Evolutionary conservation across 768 basidiomycete species (phyloP).

Genomic region (Boletus pseudopeckii): DNA sequence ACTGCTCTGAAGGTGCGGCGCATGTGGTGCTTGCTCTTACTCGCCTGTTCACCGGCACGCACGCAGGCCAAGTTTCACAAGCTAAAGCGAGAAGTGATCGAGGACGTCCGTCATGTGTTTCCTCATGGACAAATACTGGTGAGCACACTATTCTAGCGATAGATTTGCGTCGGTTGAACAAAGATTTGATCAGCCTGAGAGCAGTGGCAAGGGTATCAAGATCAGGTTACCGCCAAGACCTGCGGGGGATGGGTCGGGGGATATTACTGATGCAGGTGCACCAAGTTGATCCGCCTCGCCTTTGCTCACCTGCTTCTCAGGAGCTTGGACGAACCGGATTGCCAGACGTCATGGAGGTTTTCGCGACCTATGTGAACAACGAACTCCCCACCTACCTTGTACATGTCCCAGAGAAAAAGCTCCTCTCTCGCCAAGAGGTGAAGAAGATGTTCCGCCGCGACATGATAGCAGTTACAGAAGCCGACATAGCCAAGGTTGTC

Average conservation of each 20-base stretch:
- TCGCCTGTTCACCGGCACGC: neutral
- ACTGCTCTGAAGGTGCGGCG: constrained; percentile 20
- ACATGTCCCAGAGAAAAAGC: constrained; percentile 23
- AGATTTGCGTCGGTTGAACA: neutral
- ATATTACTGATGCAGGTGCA: constrained; percentile 10
- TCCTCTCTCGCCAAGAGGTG: constrained; percentile 31
- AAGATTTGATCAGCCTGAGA: constrained; percentile 17
- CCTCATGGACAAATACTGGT: constrained; percentile 31
- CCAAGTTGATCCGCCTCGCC: neutral
- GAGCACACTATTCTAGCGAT: neutral
- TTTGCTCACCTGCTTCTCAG: constrained; percentile 7
- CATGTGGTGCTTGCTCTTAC: neutral
- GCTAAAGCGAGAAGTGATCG: constrained; percentile 27
- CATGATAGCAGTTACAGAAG: constrained; percentile 24
- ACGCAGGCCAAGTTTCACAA: constrained; percentile 30
- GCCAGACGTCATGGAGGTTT: constrained; percentile 25
- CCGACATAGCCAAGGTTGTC: constrained; percentile 16
- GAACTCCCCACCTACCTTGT: constrained; percentile 30
- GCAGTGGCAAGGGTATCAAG: constrained; percentile 21
- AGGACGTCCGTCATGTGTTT: constrained; percentile 26
- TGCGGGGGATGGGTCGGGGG: neutral
- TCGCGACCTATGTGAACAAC: constrained; percentile 25
- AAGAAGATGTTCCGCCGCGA: constrained; percentile 31
- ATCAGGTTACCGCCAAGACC: constrained; percentile 21
- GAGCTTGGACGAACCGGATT: constrained; percentile 13